phyloP scores from a whole-genome alignment of 179 eudicot genomes.

The Silene coronaria region DNA sequence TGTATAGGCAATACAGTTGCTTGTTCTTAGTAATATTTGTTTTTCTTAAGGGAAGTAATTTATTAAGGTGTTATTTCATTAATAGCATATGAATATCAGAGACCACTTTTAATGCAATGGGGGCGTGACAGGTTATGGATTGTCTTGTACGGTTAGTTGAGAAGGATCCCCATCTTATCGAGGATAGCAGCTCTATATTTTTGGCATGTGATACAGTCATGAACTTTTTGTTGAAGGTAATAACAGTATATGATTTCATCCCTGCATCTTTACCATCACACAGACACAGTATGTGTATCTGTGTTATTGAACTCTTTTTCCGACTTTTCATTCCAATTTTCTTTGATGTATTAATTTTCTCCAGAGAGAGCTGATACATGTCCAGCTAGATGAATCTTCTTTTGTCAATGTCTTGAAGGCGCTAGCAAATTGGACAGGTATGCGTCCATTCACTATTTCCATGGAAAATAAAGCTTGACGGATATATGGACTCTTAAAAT shows the following conservation, averaged over 20 bases:
- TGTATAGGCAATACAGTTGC: background rate
- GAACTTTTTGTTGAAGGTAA: conserved; percentile 82
- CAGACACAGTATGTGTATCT: background rate
- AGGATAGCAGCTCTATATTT: conserved; percentile 44
- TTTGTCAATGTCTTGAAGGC: conserved; percentile 55
- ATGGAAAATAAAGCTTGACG: background rate
- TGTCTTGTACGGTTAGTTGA: conserved; percentile 57
- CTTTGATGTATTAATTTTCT: conserved; percentile 17
- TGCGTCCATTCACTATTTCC: background rate
- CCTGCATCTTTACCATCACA: conserved; percentile 1
- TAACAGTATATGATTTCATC: background rate
- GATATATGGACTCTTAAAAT: background rate
- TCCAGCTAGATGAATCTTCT: conserved; percentile 45
- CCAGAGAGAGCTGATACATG: conserved; percentile 49
- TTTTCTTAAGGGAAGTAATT: background rate
- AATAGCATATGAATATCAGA: background rate
- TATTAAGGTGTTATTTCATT: background rate
- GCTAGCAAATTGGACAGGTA: conserved; percentile 71
- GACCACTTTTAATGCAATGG: background rate
- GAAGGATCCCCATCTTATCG: conserved; percentile 28
- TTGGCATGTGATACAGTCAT: conserved; percentile 83
- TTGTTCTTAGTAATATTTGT: background rate
- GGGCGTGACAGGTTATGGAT: conserved; percentile 52
- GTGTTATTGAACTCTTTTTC: conserved; percentile 3
- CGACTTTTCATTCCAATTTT: background rate